phyloP scores from a whole-genome alignment of 208 protist species.

The Porcisia hertigi region DNA sequence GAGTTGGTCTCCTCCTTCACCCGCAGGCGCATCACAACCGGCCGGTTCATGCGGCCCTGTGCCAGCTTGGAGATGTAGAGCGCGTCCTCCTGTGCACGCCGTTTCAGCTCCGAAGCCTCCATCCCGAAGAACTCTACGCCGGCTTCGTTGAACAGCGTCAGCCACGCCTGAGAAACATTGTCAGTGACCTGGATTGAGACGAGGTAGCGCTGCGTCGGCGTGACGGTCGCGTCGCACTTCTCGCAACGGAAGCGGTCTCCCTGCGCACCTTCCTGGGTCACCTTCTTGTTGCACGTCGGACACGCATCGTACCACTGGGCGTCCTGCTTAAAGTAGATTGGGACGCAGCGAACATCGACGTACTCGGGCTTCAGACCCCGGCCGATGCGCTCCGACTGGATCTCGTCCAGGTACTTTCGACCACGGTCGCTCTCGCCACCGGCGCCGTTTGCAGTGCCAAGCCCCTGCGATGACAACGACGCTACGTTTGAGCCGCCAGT shows the following conservation, averaged over 20 bases:
- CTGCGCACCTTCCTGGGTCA: constrained; percentile 77
- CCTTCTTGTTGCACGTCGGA: constrained; percentile 92
- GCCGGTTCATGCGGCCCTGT: constrained; percentile 85
- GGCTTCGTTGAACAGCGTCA: constrained; percentile 92
- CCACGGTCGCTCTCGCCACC: constrained; percentile 72
- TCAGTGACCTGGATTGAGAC: constrained; percentile 88
- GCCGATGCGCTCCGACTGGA: constrained; percentile 74
- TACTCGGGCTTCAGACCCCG: constrained; percentile 82
- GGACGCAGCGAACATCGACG: constrained; percentile 87
- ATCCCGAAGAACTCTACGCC: constrained; percentile 90
- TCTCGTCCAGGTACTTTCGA: constrained; percentile 87
- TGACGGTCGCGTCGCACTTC: constrained; percentile 83
- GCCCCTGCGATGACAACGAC: constrained; percentile 67
- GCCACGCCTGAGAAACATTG: constrained; percentile 88
- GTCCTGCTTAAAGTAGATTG: constrained; percentile 91
- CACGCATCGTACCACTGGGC: constrained; percentile 92
- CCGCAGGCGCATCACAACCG: constrained; percentile 84
- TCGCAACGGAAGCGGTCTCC: constrained; percentile 85
- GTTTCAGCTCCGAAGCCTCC: constrained; percentile 82
- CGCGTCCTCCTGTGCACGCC: constrained; percentile 69
- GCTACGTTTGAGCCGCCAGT: constrained; percentile 80
- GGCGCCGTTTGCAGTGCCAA: constrained; percentile 28
- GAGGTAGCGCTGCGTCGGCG: constrained; percentile 84
- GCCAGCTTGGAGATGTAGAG: constrained; percentile 77
- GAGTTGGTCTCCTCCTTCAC: constrained; percentile 82